These are phyloP conservation scores for Aspergillus piperis DNA, from an alignment of 2,329 filamentous ascomycete genomes.

Conservation along the genomic window DNA sequence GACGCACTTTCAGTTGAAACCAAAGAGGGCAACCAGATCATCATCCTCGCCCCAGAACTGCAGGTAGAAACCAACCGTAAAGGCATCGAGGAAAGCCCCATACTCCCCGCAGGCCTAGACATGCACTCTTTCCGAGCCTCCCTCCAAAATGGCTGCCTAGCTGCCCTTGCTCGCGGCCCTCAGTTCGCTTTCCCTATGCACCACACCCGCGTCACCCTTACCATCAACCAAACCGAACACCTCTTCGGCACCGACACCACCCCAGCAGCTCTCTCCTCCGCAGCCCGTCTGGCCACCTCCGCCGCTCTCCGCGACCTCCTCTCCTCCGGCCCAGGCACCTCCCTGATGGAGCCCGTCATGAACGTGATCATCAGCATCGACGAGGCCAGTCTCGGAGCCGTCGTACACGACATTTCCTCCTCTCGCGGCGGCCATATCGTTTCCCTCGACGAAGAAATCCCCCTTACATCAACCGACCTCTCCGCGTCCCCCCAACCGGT, in stretches of 20 bases:
- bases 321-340: slow-evolving; percentile 50
- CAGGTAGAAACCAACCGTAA: slow-evolving; percentile 39
- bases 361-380: slow-evolving; percentile 82
- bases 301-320: slow-evolving; percentile 63
- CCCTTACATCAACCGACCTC: slow-evolving; percentile 32
- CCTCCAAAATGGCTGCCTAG: slow-evolving; percentile 76
- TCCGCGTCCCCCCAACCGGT: slow-evolving; percentile 16
- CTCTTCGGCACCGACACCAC: slow-evolving; percentile 68
- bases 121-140: slow-evolving; percentile 52
- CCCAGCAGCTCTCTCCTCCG: slow-evolving; percentile 67
- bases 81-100: slow-evolving; percentile 47
- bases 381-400: slow-evolving; percentile 74
- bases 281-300: slow-evolving; percentile 67
- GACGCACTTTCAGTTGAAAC: slow-evolving; percentile 44
- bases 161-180: slow-evolving; percentile 82
- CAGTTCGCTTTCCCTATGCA: slow-evolving; percentile 78
- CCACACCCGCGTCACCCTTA: slow-evolving; percentile 69
- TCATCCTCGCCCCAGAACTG: slow-evolving; percentile 56
- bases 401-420: slow-evolving; percentile 79
- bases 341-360: slow-evolving; percentile 92
- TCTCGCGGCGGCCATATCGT: slow-evolving; percentile 73
- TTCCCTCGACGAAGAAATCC: slow-evolving; percentile 61
- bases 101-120: slow-evolving; percentile 58
- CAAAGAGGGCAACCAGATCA: slow-evolving; percentile 71
- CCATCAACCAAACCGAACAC: slow-evolving; percentile 65